Base-by-base conservation (phyloP, 139 green algal species). In the Desmodesmus armatus region DNA sequence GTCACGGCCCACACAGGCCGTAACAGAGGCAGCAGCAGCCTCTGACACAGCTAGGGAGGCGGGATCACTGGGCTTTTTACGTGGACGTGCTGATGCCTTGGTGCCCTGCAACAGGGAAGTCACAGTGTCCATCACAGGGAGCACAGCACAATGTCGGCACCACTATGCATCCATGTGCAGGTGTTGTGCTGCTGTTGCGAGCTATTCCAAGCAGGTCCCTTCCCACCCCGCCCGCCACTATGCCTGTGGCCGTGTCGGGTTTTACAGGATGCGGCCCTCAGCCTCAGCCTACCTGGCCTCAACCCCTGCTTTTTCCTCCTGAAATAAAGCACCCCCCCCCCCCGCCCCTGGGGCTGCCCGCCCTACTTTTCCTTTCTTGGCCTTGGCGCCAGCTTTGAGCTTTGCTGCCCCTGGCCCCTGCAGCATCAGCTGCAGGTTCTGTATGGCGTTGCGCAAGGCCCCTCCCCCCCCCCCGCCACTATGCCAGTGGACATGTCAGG, bases 361-460 rank as follows among this genome's bases (percentile, higher is more conserved):
- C 6, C 44, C 29, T 44, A 84, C 60, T 62, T 77, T 77, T n/a
- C 41, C 62, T 17, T 55, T 55, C 39, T 53, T 71, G 58, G 53
- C 58, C 13, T 11, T 70, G 51, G 51, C 53, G 33, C 4, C 27
- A 17, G n/a, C 40, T 60, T 5, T 29, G 11, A n/a, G 5, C 63
- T n/a, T 49, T 67, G 75, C 75, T 70, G 75, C 29, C 7, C 44
- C 75, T 41, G 25, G 63, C 40, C 49, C 27, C 78, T 84, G 76
- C 84, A 43, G 65, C 63, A 69, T 47, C 71, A 91, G 65, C 83
- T 92, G 89, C 82, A 91, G 55, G 29, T 72, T 85, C 58, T 90
- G 87, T 39, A 91, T 85, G 27, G 89, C 89, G 62, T 82, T 86
- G 37, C 89, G 80, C 21, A 92, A 21, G 79, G 91, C n/a, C n/a